A percentile compares a stretch with the other conserved stretches of the same genome.
phyloP scores from a whole-genome alignment of 192 early-diverging fungal genomes.

The Gryganskiella cystojenkinii region DNA sequence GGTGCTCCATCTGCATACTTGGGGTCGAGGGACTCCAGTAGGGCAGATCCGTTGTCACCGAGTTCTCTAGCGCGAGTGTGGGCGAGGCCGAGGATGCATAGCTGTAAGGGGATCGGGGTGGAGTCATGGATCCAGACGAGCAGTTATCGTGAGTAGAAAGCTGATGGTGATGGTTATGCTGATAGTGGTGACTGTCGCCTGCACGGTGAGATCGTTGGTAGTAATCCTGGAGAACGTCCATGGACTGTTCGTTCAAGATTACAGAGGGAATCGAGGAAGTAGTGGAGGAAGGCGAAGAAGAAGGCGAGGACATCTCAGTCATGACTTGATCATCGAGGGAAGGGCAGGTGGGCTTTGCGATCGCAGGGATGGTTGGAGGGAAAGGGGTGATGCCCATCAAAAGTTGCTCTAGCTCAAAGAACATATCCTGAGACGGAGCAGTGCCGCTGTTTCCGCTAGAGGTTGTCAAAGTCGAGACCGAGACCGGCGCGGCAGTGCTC shows the following conservation, averaged over 20 bases:
- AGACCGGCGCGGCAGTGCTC: not conserved
- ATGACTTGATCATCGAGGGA: conserved; percentile 20
- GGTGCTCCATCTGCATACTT: conserved; percentile 9
- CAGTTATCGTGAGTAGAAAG: not conserved
- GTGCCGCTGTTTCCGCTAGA: conserved; percentile 2
- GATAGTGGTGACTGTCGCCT: not conserved
- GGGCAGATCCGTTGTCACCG: conserved; percentile 24
- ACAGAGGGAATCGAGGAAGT: conserved; percentile 12
- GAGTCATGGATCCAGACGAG: conserved; percentile 18
- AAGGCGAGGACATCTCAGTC: conserved; percentile 2
- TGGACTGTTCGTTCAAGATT: conserved; percentile 1
- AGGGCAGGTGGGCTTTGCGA: conserved; percentile 44
- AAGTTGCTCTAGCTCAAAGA: conserved; percentile 27
- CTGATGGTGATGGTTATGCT: not conserved
- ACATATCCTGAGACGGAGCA: conserved; percentile 23
- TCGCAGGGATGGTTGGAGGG: conserved; percentile 37
- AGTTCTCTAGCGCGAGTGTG: not conserved
- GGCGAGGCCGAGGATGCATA: conserved; percentile 15
- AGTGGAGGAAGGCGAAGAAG: not conserved
- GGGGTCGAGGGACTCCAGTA: conserved; percentile 45
- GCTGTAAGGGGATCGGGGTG: conserved; percentile 9
- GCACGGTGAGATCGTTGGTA: not conserved
- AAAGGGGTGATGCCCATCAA: conserved; percentile 50
- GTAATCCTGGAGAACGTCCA: not conserved
- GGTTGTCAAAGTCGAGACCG: no score